Percentiles rank a stretch among this genome's conserved stretches.
phyloP scores from a whole-genome alignment of 2,329 filamentous ascomycete genomes.

The Coniella lustricola region DNA sequence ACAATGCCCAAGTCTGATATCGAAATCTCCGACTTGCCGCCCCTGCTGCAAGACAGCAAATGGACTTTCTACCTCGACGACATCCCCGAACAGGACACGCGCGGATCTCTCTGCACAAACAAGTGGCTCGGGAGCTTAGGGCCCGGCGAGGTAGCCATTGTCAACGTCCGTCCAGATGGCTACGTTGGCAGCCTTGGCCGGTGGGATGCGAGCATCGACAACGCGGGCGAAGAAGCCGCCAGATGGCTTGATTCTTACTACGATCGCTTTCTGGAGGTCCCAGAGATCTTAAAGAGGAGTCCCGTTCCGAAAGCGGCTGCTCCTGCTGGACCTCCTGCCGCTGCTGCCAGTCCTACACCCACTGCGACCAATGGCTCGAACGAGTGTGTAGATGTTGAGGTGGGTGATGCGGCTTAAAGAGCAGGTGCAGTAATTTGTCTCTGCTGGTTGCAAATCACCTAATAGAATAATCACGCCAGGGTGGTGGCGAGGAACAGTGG shows the following conservation, averaged over 20 bases:
- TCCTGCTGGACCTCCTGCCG: neutral
- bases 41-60: conserved; percentile 53
- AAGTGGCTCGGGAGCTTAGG: conserved; percentile 61
- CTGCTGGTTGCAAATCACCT: no score
- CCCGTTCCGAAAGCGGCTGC: conserved; percentile 2
- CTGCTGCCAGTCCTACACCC: neutral
- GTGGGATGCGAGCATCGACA: conserved; percentile 45
- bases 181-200: conserved; percentile 61
- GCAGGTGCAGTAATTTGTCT: neutral
- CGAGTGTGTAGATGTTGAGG: neutral
- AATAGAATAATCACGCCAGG: neutral
- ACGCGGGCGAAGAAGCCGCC: conserved; percentile 44
- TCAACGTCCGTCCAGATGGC: conserved; percentile 66
- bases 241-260: conserved; percentile 50
- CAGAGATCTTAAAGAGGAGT: conserved; percentile 19
- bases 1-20: conserved; percentile 55
- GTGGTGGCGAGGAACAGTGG: no score
- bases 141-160: conserved; percentile 51
- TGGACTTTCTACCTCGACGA: conserved; percentile 72
- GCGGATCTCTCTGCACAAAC: conserved; percentile 49
- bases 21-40: conserved; percentile 59
- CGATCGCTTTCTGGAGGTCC: conserved; percentile 46
- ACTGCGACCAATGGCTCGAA: neutral
- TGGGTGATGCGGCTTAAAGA: neutral
- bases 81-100: conserved; percentile 47